These are phyloP conservation scores for Fusarium verticillioides DNA, from an alignment of 2,329 filamentous ascomycete species.

Conservation along the genomic window DNA sequence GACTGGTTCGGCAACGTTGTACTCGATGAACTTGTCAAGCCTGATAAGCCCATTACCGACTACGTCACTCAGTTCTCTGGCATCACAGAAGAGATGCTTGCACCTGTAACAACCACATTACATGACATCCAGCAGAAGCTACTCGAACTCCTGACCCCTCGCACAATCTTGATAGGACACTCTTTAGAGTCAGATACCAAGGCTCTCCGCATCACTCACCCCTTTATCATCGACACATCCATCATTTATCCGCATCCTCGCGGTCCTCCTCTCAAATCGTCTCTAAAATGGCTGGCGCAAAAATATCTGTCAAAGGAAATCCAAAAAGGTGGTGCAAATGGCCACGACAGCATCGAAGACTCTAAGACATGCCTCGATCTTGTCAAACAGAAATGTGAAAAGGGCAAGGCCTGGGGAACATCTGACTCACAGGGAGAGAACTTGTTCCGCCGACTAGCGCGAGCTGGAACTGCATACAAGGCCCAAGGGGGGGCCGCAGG, in stretches of 20 bases:
- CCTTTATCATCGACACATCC: conserved; percentile 92
- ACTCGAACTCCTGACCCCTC: conserved; percentile 75
- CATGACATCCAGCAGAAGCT: conserved; percentile 84
- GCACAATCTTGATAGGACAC: conserved; percentile 81
- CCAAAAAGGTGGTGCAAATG: conserved; percentile 78
- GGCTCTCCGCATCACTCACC: conserved; percentile 87
- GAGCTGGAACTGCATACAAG: conserved; percentile 71
- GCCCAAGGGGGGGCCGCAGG: conserved; percentile 67
- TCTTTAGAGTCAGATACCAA: conserved; percentile 86
- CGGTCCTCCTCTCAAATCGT: conserved; percentile 88
- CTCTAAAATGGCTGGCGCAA: conserved; percentile 87
- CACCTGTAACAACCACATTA: conserved; percentile 84
- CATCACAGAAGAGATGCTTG: conserved; percentile 87
- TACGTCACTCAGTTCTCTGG: conserved; percentile 94
- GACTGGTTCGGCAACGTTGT: conserved; percentile 85
- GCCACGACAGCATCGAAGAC: conserved; percentile 94
- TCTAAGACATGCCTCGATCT: conserved; percentile 91
- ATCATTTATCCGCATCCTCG: conserved; percentile 91
- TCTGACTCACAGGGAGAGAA: conserved; percentile 84
- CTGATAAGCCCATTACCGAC: conserved; percentile 85
- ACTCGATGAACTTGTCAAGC: conserved; percentile 92
- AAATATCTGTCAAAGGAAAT: conserved; percentile 90
- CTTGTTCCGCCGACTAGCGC: conserved; percentile 83
- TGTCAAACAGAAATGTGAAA: conserved; percentile 95
- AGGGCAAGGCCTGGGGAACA: conserved; percentile 86